These are phyloP conservation scores for Firmiana major DNA, from an alignment of 345 rosid genomes.

Conservation along the genomic window DNA sequence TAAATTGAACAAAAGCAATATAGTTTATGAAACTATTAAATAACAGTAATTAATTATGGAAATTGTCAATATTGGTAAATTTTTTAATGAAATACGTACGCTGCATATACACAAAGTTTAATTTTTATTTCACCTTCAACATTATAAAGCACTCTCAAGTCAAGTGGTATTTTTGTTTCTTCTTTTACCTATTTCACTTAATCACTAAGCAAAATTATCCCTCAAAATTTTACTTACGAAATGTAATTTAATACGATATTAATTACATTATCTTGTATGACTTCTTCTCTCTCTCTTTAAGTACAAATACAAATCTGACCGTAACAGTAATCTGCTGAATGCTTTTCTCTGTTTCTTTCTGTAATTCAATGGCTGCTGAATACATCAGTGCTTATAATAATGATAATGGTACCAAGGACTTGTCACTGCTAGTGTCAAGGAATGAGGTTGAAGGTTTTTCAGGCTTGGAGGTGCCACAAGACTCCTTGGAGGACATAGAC, in stretches of 20 bases:
- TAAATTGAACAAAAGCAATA: no score
- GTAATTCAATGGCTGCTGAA: slow-evolving; percentile 2
- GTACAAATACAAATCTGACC: background rate
- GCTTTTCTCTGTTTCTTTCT: background rate
- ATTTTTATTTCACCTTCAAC: background rate
- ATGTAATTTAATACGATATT: background rate
- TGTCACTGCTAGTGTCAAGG: background rate
- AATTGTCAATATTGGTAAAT: background rate
- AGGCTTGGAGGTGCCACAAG: background rate
- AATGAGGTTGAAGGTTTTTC: background rate
- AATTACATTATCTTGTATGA: background rate
- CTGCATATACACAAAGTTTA: background rate
- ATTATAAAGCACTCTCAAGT: background rate
- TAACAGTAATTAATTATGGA: background rate
- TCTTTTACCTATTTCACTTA: background rate
- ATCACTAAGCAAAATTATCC: background rate
- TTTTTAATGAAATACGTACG: background rate
- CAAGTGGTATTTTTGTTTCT: background rate
- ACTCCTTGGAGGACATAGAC: background rate
- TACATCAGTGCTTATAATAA: background rate
- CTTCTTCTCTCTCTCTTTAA: slow-evolving; percentile 1
- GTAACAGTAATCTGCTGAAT: background rate
- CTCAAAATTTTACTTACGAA: background rate
- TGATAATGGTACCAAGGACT: background rate
- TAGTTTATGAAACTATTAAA: no score